Evolutionary conservation across 805 yeast genomes (phyloP).

Genomic region (Candida wancherniae): DNA sequence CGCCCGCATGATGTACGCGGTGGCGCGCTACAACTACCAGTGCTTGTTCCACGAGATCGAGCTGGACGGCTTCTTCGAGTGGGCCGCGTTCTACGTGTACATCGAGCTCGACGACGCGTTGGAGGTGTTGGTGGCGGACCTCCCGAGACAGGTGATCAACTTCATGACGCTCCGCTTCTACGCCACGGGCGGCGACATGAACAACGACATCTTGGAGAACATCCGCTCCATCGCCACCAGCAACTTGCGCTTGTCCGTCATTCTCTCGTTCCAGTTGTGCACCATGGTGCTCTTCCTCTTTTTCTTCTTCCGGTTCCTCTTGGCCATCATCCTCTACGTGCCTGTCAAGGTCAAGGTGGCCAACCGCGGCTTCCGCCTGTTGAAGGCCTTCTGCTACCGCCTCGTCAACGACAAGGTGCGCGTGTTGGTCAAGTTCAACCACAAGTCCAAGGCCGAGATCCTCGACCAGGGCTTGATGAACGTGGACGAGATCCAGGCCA

Average conservation of each 20-base stretch:
- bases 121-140: slow-evolving; percentile 65
- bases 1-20: slow-evolving; percentile 54
- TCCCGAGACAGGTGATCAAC: slow-evolving; percentile 84
- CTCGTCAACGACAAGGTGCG: slow-evolving; percentile 57
- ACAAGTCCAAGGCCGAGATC: slow-evolving; percentile 32
- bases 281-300: slow-evolving; percentile 72
- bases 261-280: slow-evolving; percentile 68
- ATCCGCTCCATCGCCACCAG: slow-evolving; percentile 55
- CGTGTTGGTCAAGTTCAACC: slow-evolving; percentile 41
- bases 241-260: slow-evolving; percentile 62
- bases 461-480: slow-evolving; percentile 27
- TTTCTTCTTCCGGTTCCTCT: slow-evolving; percentile 51
- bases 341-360: slow-evolving; percentile 48
- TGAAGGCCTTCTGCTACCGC: slow-evolving; percentile 59
- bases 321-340: slow-evolving; percentile 49
- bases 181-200: slow-evolving; percentile 43
- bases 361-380: slow-evolving; percentile 33
- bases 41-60: slow-evolving; percentile 71
- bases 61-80: slow-evolving; percentile 57
- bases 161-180: slow-evolving; percentile 60
- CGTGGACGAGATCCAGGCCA: slow-evolving; percentile 19
- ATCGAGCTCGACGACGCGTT: slow-evolving; percentile 61
- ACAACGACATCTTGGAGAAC: slow-evolving; percentile 41
- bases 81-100: slow-evolving; percentile 61
- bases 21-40: slow-evolving; percentile 56